phyloP scores from a whole-genome alignment of 306 rosid species.

The Prunus dulcis region DNA sequence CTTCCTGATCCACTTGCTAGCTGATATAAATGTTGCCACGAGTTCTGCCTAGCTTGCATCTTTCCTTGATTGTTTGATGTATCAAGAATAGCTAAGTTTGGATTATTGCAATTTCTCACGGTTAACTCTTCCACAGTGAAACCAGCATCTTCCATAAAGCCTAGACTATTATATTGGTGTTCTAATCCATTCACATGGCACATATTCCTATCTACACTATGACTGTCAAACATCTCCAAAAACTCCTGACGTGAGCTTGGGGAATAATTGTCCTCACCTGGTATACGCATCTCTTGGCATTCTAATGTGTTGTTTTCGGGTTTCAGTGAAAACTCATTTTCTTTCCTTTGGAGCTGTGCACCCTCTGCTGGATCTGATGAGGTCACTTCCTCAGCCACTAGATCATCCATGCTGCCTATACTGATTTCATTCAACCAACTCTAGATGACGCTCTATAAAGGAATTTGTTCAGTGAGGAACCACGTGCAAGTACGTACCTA shows the following conservation, averaged over 20 bases:
- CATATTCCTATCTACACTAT: slow-evolving; percentile 29
- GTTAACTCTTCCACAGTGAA: slow-evolving; percentile 58
- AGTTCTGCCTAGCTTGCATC: slow-evolving; percentile 43
- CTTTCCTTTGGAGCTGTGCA: slow-evolving; percentile 49
- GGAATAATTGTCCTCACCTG: slow-evolving; percentile 34
- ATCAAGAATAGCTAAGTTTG: slow-evolving; percentile 56
- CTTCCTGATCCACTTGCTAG: slow-evolving; percentile 57
- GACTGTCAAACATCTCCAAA: slow-evolving; percentile 36
- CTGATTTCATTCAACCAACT: slow-evolving; percentile 33
- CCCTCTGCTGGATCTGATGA: slow-evolving; percentile 43
- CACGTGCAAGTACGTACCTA: background rate
- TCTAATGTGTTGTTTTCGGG: slow-evolving; percentile 36
- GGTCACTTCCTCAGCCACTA: slow-evolving; percentile 47
- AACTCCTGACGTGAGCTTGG: slow-evolving; percentile 34
- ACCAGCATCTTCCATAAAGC: slow-evolving; percentile 36
- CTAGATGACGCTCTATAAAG: slow-evolving; percentile 12
- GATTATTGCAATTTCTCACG: slow-evolving; percentile 48
- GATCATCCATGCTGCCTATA: slow-evolving; percentile 56
- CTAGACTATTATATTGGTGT: slow-evolving; percentile 25
- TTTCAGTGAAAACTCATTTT: slow-evolving; percentile 34
- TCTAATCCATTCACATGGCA: slow-evolving; percentile 38
- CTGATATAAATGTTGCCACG: slow-evolving; percentile 68
- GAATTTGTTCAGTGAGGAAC: slow-evolving; percentile 24
- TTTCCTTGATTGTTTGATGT: slow-evolving; percentile 52
- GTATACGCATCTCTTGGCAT: slow-evolving; percentile 41